Conservation (phyloP, 73 alveolate species). For the Paramecium caudatum region DNA sequence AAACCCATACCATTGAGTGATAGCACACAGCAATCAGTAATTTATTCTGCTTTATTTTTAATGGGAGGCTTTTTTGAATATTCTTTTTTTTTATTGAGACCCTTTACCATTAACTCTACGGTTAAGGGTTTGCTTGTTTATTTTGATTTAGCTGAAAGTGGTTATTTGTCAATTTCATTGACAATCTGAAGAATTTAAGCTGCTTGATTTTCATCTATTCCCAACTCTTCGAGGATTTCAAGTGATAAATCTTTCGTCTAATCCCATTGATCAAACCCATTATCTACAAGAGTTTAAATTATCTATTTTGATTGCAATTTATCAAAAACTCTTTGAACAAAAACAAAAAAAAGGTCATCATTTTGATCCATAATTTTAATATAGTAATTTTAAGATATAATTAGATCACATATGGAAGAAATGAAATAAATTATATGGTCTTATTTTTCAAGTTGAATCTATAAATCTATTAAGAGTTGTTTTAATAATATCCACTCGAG, state of each 20-base stretch:
- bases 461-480: too few species aligned
- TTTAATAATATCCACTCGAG: too few species aligned
- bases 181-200: not conserved
- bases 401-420: too few species aligned
- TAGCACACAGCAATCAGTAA: not conserved
- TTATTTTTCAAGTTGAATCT: too few species aligned
- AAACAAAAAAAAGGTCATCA: slow-evolving; percentile 23
- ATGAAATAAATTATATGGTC: too few species aligned
- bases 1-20: slow-evolving; percentile 59
- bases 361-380: slow-evolving; percentile 16
- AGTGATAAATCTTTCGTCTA: slow-evolving; percentile 1
- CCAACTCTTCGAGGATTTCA: not conserved
- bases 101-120: slow-evolving; percentile 10
- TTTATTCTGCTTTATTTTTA: not conserved
- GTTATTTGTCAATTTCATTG: not conserved
- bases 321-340: slow-evolving; percentile 30
- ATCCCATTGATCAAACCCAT: slow-evolving; percentile 71
- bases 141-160: slow-evolving; percentile 8
- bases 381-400: too few species aligned
- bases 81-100: slow-evolving; percentile 54
- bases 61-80: slow-evolving; percentile 60
- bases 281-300: slow-evolving; percentile 10
- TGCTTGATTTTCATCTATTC: not conserved
- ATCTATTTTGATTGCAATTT: slow-evolving; percentile 35
- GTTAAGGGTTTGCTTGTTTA: slow-evolving; percentile 4